Base-by-base conservation (phyloP, 2,329 filamentous ascomycete genomes). In the Colletotrichum camelliae region DNA sequence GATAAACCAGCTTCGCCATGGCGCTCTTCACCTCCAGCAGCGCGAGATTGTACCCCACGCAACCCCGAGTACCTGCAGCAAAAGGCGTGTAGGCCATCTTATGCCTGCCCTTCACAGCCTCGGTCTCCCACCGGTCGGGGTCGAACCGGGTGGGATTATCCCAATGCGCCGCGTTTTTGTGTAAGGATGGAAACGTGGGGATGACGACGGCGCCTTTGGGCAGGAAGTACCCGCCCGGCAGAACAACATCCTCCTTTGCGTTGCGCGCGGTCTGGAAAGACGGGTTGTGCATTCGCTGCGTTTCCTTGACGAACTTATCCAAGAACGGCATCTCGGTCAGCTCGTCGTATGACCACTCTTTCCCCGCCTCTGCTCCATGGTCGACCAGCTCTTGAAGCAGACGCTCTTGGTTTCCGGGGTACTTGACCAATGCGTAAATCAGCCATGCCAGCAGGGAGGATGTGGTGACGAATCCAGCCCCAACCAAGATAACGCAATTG, bases 1-100 rank as follows among this genome's bases (percentile, higher is more conserved):
- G 58, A 21, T 70, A 55, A 5, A 70, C 67, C 43, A 74, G 6
- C n/a, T 74, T 66, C 16, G 48, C 67, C 58, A 70, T 60, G 8
- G 64, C 71, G 6, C 57, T 70, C 33, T 74, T 74, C 13, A 74
- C 71, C 9, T 74, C 71, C 24, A 74, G 18, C 13, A 70, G 5
- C 1, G 66, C 66, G 4, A 74, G 66, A 9, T 74, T 70, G n/a
- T 70, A 70, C 3, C 71, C 71, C 8, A 74, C 57, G 15, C 71
- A 74, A 2, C 71, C 66, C 21, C 71, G 33, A 8, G 58, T 64
- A 1, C 71, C 71, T 0, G 71, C 71, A 5, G 71, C 71, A 12
- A 74, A 74, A 5, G 71, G 71, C 10, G 71, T 74, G 10, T 70
- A 74, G 0, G 66, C 29, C 71, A 70, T 65, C 31, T 74, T 74